phyloP scores from a whole-genome alignment of 164 flowering plant species.

The Aristolochia contorta region DNA sequence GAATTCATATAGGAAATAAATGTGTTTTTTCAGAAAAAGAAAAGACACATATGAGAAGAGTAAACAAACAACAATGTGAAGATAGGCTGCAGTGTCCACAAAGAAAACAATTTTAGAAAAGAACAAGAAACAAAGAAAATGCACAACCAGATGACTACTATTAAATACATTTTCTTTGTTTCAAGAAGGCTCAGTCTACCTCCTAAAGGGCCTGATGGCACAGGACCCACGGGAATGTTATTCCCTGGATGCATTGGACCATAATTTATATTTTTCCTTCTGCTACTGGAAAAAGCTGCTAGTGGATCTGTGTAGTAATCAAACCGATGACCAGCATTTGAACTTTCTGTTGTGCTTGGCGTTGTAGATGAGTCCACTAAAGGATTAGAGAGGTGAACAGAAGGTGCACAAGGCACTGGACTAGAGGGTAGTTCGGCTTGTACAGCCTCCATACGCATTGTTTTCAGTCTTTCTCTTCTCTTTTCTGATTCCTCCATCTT shows the following conservation, averaged over 20 bases:
- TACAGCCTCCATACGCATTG: conserved; percentile 63
- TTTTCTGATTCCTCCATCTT: conserved; percentile 32
- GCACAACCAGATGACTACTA: not conserved
- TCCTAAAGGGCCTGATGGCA: not conserved
- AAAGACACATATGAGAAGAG: too few species aligned
- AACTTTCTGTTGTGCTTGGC: not conserved
- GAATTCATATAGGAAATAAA: too few species aligned
- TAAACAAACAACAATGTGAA: too few species aligned
- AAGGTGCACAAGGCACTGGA: conserved; percentile 4
- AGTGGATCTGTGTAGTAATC: conserved; percentile 79
- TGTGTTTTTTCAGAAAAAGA: too few species aligned
- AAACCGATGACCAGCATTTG: conserved; percentile 37
- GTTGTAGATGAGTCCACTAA: conserved; percentile 27
- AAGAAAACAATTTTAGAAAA: not conserved
- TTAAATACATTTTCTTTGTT: too few species aligned
- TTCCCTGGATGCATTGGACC: not conserved
- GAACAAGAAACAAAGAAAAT: not conserved
- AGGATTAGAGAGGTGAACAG: conserved; percentile 48
- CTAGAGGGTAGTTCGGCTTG: conserved; percentile 17
- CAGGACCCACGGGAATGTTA: not conserved
- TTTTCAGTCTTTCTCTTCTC: conserved; percentile 68
- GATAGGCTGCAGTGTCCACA: conserved; percentile 7
- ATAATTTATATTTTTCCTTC: conserved; percentile 16
- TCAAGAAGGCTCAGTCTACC: not conserved
- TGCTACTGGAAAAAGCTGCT: conserved; percentile 53